Evolutionary conservation across 768 basidiomycete species (phyloP).

Genomic region (Boletus rubropictus): DNA sequence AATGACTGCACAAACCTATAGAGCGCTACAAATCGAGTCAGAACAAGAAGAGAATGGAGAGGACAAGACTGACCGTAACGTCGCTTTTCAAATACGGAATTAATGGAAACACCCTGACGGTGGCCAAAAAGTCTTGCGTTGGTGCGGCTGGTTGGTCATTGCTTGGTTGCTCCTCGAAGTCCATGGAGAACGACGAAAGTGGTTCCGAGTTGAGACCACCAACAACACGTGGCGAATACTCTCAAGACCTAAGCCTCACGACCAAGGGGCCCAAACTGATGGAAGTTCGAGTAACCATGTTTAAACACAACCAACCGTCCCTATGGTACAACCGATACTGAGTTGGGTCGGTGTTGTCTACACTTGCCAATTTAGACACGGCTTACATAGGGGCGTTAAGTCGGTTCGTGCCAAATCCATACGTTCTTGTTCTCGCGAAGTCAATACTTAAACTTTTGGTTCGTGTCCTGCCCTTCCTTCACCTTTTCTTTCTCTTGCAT

Average conservation of each 20-base stretch:
- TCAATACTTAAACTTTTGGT: constrained; percentile 20
- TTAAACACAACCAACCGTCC: neutral
- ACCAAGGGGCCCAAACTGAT: too few relatives aligned
- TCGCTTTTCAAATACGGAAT: constrained; percentile 69
- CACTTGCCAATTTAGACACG: constrained; percentile 22
- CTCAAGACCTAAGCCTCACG: too few relatives aligned
- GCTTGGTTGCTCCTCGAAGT: constrained; percentile 26
- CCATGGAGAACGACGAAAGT: constrained; percentile 25
- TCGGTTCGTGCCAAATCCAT: constrained; percentile 22
- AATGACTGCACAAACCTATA: constrained; percentile 20
- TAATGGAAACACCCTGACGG: constrained; percentile 75
- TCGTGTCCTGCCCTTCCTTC: constrained; percentile 21
- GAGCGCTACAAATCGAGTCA: constrained; percentile 19
- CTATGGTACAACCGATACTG: neutral
- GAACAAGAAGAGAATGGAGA: constrained; percentile 12
- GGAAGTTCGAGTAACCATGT: too few relatives aligned
- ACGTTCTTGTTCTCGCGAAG: constrained; percentile 33
- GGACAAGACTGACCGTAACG: constrained; percentile 47
- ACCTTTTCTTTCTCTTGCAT: constrained; percentile 33
- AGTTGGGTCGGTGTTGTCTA: neutral
- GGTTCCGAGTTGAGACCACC: neutral
- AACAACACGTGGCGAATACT: too few relatives aligned
- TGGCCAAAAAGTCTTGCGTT: constrained; percentile 49
- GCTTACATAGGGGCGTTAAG: constrained; percentile 3
- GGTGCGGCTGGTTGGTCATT: constrained; percentile 43